Evolutionary conservation across 2,329 filamentous ascomycete genomes (phyloP).

Genomic region (Dothidotthia symphoricarpi): DNA sequence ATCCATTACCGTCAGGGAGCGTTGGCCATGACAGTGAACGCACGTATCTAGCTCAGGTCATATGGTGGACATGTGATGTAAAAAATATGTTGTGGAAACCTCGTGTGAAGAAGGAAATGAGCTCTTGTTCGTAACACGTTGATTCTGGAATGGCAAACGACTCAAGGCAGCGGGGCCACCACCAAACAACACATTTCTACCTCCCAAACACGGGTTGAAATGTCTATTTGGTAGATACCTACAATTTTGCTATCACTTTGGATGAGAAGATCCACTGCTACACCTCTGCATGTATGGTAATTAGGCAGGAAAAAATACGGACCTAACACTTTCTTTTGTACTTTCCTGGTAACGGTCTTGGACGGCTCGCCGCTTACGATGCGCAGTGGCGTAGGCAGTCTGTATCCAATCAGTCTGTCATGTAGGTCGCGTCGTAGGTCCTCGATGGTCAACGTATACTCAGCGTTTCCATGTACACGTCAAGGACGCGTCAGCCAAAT

Average conservation of each 20-base stretch:
- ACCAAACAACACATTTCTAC: too few species aligned
- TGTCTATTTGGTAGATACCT: not conserved
- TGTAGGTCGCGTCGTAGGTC: slow-evolving; percentile 47
- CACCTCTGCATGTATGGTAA: slow-evolving; percentile 25
- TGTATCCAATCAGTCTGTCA: slow-evolving; percentile 48
- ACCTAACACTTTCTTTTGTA: slow-evolving; percentile 51
- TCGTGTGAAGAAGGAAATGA: too few species aligned
- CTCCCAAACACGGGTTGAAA: too few species aligned
- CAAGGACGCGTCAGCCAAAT: slow-evolving; percentile 22
- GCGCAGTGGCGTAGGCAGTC: slow-evolving; percentile 50
- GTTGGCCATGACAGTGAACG: too few species aligned
- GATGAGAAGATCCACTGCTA: slow-evolving; percentile 27
- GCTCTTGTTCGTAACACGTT: too few species aligned
- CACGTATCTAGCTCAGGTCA: too few species aligned
- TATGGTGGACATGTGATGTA: too few species aligned
- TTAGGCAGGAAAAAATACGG: slow-evolving; percentile 40
- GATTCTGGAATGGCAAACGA: too few species aligned
- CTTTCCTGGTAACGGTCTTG: slow-evolving; percentile 51
- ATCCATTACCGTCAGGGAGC: too few species aligned
- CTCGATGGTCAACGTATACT: slow-evolving; percentile 39
- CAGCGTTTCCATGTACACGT: slow-evolving; percentile 15
- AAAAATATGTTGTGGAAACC: too few species aligned
- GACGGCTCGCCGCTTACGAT: slow-evolving; percentile 49
- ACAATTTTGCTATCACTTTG: slow-evolving; percentile 25
- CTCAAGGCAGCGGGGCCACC: too few species aligned